Evolutionary conservation across 306 rosid genomes (phyloP), one percentile per base, ranked within the genome.

Genomic region (Ormosia semicastrata): DNA sequence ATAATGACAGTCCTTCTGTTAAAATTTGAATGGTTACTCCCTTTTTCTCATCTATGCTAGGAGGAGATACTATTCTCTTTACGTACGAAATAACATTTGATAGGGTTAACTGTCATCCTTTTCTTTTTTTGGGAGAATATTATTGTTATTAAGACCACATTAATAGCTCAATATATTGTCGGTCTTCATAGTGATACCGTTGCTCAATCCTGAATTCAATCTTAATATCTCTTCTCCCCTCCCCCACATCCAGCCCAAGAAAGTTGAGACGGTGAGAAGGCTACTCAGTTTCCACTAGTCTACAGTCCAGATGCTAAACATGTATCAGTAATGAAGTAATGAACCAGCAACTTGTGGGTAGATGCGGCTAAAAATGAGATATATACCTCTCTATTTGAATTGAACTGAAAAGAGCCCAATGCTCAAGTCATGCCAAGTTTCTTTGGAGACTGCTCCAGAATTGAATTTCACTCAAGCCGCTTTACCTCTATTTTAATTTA

Each of bases 51-150:
- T 76, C 50, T 54, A 56, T 75, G 40, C 36, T 57, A 47, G 74
- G 80, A 67, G 71, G 62, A 73, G 60, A 57, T 82, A 73, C 79
- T 76, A 81, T 70, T 49, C 83, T 77, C 77, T 68, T 82, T 63
- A 30, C 58, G 24, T 53, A 78, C 72, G 75, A 78, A 84, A 86
- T 81, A 71, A 82, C 84, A 73, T 44, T 34, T 36, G 72, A 44
- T 79, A 69, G 75, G 70, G 79, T 81, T 56, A 52, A 70, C 9
- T 15, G 37, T 32, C n/a, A 41, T 57, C 52, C 7, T 50, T 43
- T 63, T 58, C 33, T 4, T 58, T 68, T 60, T 33, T 69, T 52
- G 54, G 75, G 58, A 58, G 57, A 65, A 77, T 29, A 30, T 50
- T 71, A 71, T 56, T 64, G 56, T 63, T 63, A n/a, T 62, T 63